Evolutionary conservation across 1,139 yeast genomes (phyloP), one percentile per base, ranked within the genome.

Genomic region (Diutina sp.): DNA sequence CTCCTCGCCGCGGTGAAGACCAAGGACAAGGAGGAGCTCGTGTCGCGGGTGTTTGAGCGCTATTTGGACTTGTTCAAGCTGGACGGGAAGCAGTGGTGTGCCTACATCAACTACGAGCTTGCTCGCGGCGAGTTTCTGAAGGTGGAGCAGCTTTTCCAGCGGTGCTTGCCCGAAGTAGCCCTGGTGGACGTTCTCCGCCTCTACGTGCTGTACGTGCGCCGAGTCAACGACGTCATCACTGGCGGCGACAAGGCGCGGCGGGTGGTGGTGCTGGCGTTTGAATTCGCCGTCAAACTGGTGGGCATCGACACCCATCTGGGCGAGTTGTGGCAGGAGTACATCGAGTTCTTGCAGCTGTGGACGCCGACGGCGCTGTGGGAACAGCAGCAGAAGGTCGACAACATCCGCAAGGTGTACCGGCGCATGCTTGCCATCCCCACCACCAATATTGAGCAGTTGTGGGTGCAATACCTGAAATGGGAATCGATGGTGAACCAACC

Each of bases 201-300:
- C 46, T 93, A 93, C 67, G 80, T 93, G 46, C 82, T 82, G 51
- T 90, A 89, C 66, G 90, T 89, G 52, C 82, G 93, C 60, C 77
- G 93, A 60, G 85, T 84, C 50, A 88, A 90, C 66, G 89, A 88
- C 65, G 78, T 87, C 29, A 80, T 84, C 55, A 85, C 93, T 2
- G 95, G 95, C 30, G 96, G 95, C 44, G 95, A 88, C 63, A 83
- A 82, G 61, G 95, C 96, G 0, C 77, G 96, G 60, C 80, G 84
- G 7, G 78, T 80, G 2, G 89, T 91, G 11, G 76, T 85, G 30
- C 87, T 85, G 65, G 96, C 97, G 0, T 93, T 85, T 67, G 96
- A 90, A 61, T 83, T 87, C 67, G 96, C 96, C 2, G 74, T 89
- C 41, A 82, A 79, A 50, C 79, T 84, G 60, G 90, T 91, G 44